Conservation (phyloP, 345 rosid genomes). For the Euphorbia peplus region DNA sequence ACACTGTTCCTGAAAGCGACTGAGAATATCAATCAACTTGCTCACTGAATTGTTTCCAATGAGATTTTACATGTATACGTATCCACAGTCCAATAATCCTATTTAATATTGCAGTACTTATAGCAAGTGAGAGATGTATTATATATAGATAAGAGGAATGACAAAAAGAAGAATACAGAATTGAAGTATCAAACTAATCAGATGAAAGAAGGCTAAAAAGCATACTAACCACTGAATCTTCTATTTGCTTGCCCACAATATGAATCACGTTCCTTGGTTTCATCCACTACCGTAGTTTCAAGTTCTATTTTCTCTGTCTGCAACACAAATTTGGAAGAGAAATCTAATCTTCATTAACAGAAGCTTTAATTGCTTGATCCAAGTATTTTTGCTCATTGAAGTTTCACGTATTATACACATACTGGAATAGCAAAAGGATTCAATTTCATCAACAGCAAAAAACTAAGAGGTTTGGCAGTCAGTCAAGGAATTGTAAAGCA, state of each 20-base stretch:
- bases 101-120: not conserved
- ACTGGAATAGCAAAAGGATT: not conserved
- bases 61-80: not conserved
- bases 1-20: not conserved
- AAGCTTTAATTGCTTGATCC: not conserved
- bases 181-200: not conserved
- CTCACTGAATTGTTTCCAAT: not conserved
- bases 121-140: not conserved
- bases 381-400: not conserved
- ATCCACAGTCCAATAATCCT: not conserved
- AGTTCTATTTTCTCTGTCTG: slow-evolving; percentile 97
- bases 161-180: not conserved
- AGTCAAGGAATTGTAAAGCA: not conserved
- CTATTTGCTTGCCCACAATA: slow-evolving; percentile 80
- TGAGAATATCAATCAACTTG: not conserved
- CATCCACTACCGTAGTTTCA: slow-evolving; percentile 97
- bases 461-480: slow-evolving; percentile 7
- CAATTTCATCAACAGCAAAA: not conserved
- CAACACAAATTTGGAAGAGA: slow-evolving; percentile 22
- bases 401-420: not conserved
- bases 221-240: slow-evolving; percentile 84
- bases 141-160: not conserved
- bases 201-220: slow-evolving; percentile 15
- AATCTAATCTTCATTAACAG: not conserved
- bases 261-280: slow-evolving; percentile 90